Evolutionary conservation across 805 yeast species (phyloP), one percentile per base, ranked within the genome.

Genomic region (Wickerhamiella azymoides): DNA sequence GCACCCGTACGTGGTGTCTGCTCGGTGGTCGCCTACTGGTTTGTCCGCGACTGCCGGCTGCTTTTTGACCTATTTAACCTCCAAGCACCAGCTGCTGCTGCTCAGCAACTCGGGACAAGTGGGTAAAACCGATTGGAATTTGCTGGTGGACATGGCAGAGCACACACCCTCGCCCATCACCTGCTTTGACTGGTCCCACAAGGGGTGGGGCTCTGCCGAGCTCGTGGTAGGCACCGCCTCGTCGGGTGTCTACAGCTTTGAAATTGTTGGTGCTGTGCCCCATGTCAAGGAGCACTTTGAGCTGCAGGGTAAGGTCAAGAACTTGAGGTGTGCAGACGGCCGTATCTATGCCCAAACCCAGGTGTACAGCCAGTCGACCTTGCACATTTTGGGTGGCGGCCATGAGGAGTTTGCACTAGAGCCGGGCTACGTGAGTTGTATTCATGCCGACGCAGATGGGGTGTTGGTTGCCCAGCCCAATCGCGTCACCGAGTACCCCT

Each of bases 21-120:
- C 37, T 6, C 7, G 16, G n/a, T 42, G 45, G 45, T 42, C 45
- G 14, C 45, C 45, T 10, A 42, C 40, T 7, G 45, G 45, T 2
- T 10, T 42, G 33, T 35, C 45, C 1, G 1, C 8, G 7, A 18
- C 27, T 7, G 32, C 26, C 13, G 36, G 45, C 27, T 42, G 45
- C 37, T 36, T 42, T 16, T 35, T 42, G 26, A 18, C 35, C 18
- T 19, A 25, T 17, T 35, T 42, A 10, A 42, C 45, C 10, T 18
- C 33, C 18, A 42, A 42, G 28, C 27, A 18, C 27, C 45, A 36
- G 45, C 35, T 42, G 14, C 13, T 36, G 10, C 7, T 42, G 11
- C 24, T 36, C 11, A 13, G 24, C 11, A 42, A 27, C 17, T 9
- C 14, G 25, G 40, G 45, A 3, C 17, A 24, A 24, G 14, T 28